Conservation (phyloP, 2,329 filamentous ascomycete species). For the Botrytis cinerea region DNA sequence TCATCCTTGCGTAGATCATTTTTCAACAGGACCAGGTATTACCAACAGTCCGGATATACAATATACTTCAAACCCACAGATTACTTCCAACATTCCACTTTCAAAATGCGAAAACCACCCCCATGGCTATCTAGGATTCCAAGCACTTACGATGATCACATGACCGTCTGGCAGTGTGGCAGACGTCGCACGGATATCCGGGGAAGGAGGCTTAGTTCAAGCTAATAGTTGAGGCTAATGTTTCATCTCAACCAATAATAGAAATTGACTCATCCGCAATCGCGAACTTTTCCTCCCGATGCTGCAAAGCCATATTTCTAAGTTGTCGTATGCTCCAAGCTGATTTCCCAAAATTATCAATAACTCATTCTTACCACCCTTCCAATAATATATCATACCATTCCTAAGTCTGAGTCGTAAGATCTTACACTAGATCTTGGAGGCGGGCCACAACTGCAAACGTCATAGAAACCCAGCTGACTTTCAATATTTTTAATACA, state of each 20-base stretch:
- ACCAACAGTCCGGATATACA: constrained; percentile 7
- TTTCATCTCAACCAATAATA: neutral
- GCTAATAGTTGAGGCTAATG: neutral
- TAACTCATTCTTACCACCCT: neutral
- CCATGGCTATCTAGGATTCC: neutral
- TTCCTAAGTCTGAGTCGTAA: neutral
- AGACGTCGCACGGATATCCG: neutral
- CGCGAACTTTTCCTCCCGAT: neutral
- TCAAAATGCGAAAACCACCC: neutral
- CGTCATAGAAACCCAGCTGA: neutral
- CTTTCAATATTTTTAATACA: neutral
- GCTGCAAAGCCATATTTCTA: neutral
- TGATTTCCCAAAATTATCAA: neutral
- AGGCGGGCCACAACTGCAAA: neutral
- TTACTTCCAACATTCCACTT: neutral
- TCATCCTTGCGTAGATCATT: constrained; percentile 7
- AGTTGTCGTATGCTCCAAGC: neutral
- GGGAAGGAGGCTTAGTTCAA: neutral
- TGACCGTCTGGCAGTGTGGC: neutral
- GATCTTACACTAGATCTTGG: neutral
- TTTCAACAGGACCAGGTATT: neutral
- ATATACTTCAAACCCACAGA: neutral
- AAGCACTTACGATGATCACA: neutral
- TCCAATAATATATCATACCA: neutral
- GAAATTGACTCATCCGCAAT: neutral